Conservation (phyloP, 495 filamentous ascomycete genomes). For the Cercophora scortea region DNA sequence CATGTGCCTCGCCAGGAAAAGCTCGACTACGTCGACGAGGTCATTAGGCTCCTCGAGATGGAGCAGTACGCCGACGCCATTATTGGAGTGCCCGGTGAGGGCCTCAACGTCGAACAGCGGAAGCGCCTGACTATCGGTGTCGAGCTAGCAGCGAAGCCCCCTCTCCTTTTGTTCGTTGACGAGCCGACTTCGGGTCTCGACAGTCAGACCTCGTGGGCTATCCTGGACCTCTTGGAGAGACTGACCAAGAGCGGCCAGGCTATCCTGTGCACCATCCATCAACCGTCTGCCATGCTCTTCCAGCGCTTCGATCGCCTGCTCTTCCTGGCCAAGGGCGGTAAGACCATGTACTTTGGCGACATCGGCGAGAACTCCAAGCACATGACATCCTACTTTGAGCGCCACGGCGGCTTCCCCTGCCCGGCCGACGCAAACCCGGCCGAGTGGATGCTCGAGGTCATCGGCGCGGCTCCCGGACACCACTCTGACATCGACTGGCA, state of each 20-base stretch:
- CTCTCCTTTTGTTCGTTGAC: conserved; percentile 84
- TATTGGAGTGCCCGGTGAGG: conserved; percentile 80
- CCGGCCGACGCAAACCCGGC: conserved; percentile 77
- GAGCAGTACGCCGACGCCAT: conserved; percentile 79
- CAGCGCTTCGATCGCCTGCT: conserved; percentile 83
- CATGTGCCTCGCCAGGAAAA: conserved; percentile 64
- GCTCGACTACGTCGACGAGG: conserved; percentile 78
- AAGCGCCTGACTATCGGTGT: conserved; percentile 88
- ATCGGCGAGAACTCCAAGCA: conserved; percentile 73
- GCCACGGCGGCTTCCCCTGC: conserved; percentile 66
- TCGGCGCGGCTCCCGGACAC: conserved; percentile 82
- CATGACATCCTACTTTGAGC: conserved; percentile 72
- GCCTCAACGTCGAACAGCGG: conserved; percentile 87
- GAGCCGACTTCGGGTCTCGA: conserved; percentile 83
- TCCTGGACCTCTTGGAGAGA: conserved; percentile 69
- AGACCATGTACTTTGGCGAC: conserved; percentile 84
- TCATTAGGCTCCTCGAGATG: conserved; percentile 87
- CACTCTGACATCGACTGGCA: conserved; percentile 74
- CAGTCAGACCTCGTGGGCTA: conserved; percentile 81
- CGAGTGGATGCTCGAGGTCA: conserved; percentile 94
- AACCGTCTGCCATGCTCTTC: conserved; percentile 85
- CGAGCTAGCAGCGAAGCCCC: conserved; percentile 84
- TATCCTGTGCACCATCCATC: conserved; percentile 89
- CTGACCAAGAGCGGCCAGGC: conserved; percentile 78
- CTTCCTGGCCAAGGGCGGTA: conserved; percentile 74